Conservation (phyloP, 2,329 filamentous ascomycete species). For the Trichoderma aggressivum region DNA sequence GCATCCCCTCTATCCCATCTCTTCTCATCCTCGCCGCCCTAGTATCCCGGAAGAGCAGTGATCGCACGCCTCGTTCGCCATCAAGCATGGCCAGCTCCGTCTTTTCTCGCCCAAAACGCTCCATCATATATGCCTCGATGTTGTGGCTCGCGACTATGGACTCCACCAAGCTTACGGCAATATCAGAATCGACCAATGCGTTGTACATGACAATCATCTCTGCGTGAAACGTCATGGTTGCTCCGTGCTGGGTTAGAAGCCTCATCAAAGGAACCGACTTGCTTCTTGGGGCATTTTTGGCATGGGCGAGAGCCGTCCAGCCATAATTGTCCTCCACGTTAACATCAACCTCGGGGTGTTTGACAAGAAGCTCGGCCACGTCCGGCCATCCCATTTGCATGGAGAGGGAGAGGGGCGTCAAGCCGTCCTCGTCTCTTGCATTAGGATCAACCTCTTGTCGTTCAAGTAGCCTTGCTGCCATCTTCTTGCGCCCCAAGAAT, state of each 20-base stretch:
- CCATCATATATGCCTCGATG: background rate
- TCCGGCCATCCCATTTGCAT: background rate
- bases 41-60: background rate
- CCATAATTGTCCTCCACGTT: background rate
- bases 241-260: background rate
- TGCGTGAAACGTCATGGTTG: background rate
- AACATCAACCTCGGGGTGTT: background rate
- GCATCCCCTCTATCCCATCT: background rate
- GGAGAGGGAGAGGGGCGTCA: background rate
- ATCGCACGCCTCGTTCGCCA: background rate
- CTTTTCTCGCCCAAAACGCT: background rate
- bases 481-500: background rate
- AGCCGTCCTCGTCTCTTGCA: background rate
- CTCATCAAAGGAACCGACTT: background rate
- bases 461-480: background rate
- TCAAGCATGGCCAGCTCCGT: background rate
- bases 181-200: background rate
- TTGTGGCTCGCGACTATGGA: background rate
- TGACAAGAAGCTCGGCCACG: background rate
- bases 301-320: slow-evolving; percentile 5
- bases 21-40: background rate
- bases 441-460: background rate
- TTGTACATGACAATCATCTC: background rate
- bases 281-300: background rate
- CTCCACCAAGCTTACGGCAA: background rate